A percentile compares a stretch with the other conserved stretches of the same genome.
Evolutionary conservation across 148 eudicot genomes (phyloP).

Genomic region (Fallopia convolvulus): DNA sequence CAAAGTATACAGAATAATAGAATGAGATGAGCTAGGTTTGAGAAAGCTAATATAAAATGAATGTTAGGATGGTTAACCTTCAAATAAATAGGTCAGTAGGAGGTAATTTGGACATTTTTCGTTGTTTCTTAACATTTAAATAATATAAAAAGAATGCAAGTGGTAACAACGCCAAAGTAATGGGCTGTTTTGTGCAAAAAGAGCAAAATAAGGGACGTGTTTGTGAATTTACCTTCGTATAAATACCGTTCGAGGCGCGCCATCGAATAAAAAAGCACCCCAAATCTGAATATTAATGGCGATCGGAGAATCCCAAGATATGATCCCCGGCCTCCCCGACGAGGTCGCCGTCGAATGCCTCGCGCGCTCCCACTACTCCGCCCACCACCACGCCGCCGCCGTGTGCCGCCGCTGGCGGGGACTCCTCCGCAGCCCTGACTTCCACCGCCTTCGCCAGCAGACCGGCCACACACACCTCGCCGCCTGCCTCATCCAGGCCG

Average conservation of each 20-base stretch:
- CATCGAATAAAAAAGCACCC: not conserved
- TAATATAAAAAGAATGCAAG: too few relatives aligned
- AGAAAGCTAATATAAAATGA: too few relatives aligned
- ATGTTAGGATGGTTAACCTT: too few relatives aligned
- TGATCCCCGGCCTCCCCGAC: conserved; percentile 62
- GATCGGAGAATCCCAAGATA: conserved; percentile 12
- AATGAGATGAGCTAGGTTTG: too few relatives aligned
- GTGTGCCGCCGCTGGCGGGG: conserved; percentile 51
- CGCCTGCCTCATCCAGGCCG: conserved; percentile 55
- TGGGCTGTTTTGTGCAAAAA: too few relatives aligned
- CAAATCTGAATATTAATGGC: not conserved
- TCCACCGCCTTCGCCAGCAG: conserved; percentile 36
- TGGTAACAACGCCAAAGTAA: too few relatives aligned
- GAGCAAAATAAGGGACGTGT: not conserved
- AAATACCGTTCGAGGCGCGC: not conserved
- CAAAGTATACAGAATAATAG: too few relatives aligned
- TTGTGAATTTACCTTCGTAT: not conserved
- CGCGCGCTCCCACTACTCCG: conserved; percentile 37
- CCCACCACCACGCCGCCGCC: conserved; percentile 33
- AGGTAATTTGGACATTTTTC: too few relatives aligned
- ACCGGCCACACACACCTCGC: conserved; percentile 32
- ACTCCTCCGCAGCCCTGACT: conserved; percentile 33
- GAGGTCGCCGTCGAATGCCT: conserved; percentile 59
- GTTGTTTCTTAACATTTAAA: too few relatives aligned
- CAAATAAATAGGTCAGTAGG: too few relatives aligned